Evolutionary conservation across 2,329 filamentous ascomycete species (phyloP).

Genomic region (Sarocladium oryzae): DNA sequence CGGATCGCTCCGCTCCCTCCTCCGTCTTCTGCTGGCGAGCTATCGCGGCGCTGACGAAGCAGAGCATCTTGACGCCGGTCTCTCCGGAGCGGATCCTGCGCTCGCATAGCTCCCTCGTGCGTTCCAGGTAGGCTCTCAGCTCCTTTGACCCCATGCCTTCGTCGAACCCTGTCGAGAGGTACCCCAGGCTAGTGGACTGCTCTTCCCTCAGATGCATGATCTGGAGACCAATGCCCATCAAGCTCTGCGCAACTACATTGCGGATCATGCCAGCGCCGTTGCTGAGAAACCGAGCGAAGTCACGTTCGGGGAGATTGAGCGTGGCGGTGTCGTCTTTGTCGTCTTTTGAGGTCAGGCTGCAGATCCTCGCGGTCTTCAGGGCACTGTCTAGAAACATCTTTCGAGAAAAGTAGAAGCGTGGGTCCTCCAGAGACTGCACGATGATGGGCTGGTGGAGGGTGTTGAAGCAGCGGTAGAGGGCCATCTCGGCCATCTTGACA

Average conservation of each 20-base stretch:
- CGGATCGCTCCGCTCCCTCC: slow-evolving; percentile 19
- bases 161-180: slow-evolving; percentile 22
- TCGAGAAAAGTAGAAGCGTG: slow-evolving; percentile 46
- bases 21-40: slow-evolving; percentile 30
- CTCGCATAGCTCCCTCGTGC: slow-evolving; percentile 24
- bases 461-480: slow-evolving; percentile 42
- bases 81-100: slow-evolving; percentile 33
- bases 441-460: slow-evolving; percentile 48
- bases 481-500: slow-evolving; percentile 33
- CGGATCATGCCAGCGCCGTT: slow-evolving; percentile 37
- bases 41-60: slow-evolving; percentile 25
- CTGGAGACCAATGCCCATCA: slow-evolving; percentile 29
- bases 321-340: slow-evolving; percentile 15
- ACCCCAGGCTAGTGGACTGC: slow-evolving; percentile 25
- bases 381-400: slow-evolving; percentile 41
- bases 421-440: slow-evolving; percentile 34
- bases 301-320: slow-evolving; percentile 11
- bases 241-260: slow-evolving; percentile 30
- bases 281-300: slow-evolving; percentile 32
- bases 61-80: slow-evolving; percentile 36
- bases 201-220: slow-evolving; percentile 35
- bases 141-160: slow-evolving; percentile 16
- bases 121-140: slow-evolving; percentile 23
- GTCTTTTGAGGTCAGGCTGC: slow-evolving; percentile 17
- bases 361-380: slow-evolving; percentile 28